A percentile compares a stretch with the other conserved stretches of the same genome.
These are phyloP conservation scores for Naegleria lovaniensis DNA, from an alignment of 208 protist species.

Conservation along the genomic window DNA sequence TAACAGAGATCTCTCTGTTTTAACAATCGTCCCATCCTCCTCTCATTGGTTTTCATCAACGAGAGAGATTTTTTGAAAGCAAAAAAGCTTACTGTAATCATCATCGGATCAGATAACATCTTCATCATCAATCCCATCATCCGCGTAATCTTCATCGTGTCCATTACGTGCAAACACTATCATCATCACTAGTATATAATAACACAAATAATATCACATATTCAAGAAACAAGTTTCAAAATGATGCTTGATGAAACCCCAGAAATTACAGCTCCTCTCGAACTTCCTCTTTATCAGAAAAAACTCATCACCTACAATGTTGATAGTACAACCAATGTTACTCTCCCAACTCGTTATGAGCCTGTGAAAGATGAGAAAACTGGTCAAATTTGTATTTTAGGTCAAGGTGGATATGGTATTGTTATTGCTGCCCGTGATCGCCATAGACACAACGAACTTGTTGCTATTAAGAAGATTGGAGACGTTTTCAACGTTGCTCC, in stretches of 20 bases:
- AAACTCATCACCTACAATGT: background rate
- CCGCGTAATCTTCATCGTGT: too few relatives aligned
- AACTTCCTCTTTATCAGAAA: background rate
- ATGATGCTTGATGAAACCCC: background rate
- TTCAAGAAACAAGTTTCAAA: too few relatives aligned
- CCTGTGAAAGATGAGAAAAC: background rate
- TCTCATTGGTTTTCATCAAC: too few relatives aligned
- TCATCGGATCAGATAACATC: too few relatives aligned
- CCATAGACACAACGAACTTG: background rate
- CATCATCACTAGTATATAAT: too few relatives aligned
- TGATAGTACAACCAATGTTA: background rate
- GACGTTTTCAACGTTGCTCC: background rate
- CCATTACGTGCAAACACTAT: too few relatives aligned
- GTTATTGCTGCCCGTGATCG: background rate
- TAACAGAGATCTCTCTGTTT: too few relatives aligned
- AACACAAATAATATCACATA: too few relatives aligned
- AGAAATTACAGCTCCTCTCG: background rate
- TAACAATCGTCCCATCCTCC: too few relatives aligned
- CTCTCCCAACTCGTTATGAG: background rate
- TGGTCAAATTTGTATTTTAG: conserved; percentile 1
- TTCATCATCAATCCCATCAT: too few relatives aligned
- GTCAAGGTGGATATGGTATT: conserved; percentile 17
- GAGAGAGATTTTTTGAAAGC: too few relatives aligned
- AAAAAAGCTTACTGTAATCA: too few relatives aligned
- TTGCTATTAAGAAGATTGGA: conserved; percentile 14